These are phyloP conservation scores for Phytophthora hybrid DNA, from an alignment of 352 stramenopile species.

Conservation along the genomic window DNA sequence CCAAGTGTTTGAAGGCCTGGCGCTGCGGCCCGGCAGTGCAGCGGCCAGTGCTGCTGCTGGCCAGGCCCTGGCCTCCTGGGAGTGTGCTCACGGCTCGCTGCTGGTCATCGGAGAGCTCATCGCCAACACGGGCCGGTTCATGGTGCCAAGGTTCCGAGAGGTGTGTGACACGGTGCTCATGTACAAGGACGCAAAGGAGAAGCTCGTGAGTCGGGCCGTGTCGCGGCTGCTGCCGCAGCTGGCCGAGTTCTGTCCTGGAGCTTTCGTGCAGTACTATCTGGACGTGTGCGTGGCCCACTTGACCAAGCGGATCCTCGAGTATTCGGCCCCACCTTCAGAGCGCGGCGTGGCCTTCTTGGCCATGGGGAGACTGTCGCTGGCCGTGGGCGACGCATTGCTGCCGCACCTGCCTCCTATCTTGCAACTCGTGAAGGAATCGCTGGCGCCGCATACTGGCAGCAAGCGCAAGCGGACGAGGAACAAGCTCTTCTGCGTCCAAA, in stretches of 20 bases:
- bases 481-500: constrained; percentile 87
- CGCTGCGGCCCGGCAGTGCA: constrained; percentile 24
- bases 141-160: constrained; percentile 97
- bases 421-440: constrained; percentile 75
- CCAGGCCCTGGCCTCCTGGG: constrained; percentile 59
- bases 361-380: constrained; percentile 93
- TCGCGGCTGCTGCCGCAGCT: constrained; percentile 94
- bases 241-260: constrained; percentile 91
- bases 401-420: constrained; percentile 86
- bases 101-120: constrained; percentile 96
- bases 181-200: constrained; percentile 92
- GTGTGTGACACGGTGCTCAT: constrained; percentile 94
- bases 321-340: constrained; percentile 59
- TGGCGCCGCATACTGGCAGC: constrained; percentile 55
- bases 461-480: constrained; percentile 67
- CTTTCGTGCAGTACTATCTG: constrained; percentile 96
- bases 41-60: constrained; percentile 5
- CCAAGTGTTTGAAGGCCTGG: constrained; percentile 87
- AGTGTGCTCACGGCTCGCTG: constrained; percentile 95
- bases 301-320: constrained; percentile 80
- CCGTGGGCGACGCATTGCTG: constrained; percentile 90
- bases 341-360: constrained; percentile 92
- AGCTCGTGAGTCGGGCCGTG: constrained; percentile 83
- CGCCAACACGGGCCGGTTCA: constrained; percentile 95
- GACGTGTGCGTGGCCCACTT: constrained; percentile 82